Percentiles rank a stretch among this genome's conserved stretches.
Conservation (phyloP, 495 filamentous ascomycete species). For the Coniosporium apollinis region DNA sequence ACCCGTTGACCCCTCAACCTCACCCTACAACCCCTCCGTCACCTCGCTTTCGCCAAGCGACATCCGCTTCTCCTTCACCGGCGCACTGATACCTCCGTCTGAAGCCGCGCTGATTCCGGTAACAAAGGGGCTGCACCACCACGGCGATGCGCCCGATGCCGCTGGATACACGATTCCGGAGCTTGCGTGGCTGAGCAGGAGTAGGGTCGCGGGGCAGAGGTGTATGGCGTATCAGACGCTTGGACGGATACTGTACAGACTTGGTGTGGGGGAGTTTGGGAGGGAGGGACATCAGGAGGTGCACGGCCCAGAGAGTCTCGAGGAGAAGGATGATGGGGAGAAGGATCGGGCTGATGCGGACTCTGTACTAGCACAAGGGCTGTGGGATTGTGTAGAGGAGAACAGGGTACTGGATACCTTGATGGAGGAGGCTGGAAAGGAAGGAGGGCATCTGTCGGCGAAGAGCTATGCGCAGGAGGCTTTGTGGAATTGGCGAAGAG, state of each 20-base stretch:
- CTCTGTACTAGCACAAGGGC: conserved; percentile 19
- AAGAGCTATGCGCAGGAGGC: conserved; percentile 77
- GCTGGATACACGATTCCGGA: conserved; percentile 91
- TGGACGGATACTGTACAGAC: conserved; percentile 65
- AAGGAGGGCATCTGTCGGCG: conserved; percentile 41
- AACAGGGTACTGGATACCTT: conserved; percentile 59
- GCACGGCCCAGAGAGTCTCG: conserved; percentile 6
- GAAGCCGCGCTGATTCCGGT: conserved; percentile 53
- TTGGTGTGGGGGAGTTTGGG: conserved; percentile 69
- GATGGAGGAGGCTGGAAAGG: conserved; percentile 42
- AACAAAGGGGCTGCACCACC: conserved; percentile 75
- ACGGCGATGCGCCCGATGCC: conserved; percentile 80
- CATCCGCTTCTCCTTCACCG: conserved; percentile 78
- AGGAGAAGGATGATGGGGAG: conserved; percentile 8
- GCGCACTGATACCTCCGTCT: conserved; percentile 57
- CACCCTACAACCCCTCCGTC: conserved; percentile 58
- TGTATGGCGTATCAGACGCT: conserved; percentile 87
- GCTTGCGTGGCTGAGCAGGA: conserved; percentile 65
- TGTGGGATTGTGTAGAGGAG: conserved; percentile 44
- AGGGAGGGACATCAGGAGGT: too few relatives aligned
- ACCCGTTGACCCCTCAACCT: conserved; percentile 40
- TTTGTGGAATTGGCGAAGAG: conserved; percentile 78
- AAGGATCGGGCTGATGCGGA: conserved; percentile 11
- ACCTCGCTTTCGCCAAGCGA: conserved; percentile 52
- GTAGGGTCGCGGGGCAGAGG: conserved; percentile 65